A percentile compares a stretch with the other conserved stretches of the same genome.
Conservation (phyloP, 805 yeast genomes). For the Huiozyma naganishii region DNA sequence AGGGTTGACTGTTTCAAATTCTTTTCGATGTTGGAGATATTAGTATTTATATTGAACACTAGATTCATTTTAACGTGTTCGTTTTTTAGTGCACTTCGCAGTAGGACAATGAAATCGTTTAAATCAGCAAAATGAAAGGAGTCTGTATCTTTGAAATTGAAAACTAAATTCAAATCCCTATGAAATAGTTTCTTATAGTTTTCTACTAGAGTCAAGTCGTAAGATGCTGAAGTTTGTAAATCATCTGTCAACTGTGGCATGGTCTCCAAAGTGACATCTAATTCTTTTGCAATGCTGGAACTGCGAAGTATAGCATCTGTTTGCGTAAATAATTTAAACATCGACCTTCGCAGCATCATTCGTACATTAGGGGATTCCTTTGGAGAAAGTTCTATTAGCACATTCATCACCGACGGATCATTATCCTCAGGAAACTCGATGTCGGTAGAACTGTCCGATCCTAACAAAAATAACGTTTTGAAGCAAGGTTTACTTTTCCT, state of each 20-base stretch:
- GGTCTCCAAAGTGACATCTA: slow-evolving; percentile 3
- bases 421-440: slow-evolving; percentile 25
- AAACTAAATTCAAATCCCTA: slow-evolving; percentile 19
- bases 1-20: slow-evolving; percentile 24
- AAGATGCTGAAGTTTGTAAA: slow-evolving; percentile 14
- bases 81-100: slow-evolving; percentile 20
- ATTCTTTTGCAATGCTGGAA: background rate
- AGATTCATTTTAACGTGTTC: slow-evolving; percentile 19
- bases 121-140: slow-evolving; percentile 20
- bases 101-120: slow-evolving; percentile 20
- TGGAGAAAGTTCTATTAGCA: slow-evolving; percentile 28
- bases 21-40: slow-evolving; percentile 25
- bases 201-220: slow-evolving; percentile 25
- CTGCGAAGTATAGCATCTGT: slow-evolving; percentile 12
- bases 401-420: slow-evolving; percentile 12
- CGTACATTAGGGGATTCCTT: slow-evolving; percentile 31
- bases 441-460: slow-evolving; percentile 35
- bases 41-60: slow-evolving; percentile 26
- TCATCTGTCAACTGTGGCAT: slow-evolving; percentile 2
- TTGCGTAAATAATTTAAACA: slow-evolving; percentile 23
- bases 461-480: slow-evolving; percentile 32
- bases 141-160: slow-evolving; percentile 27
- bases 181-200: slow-evolving; percentile 21
- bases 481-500: slow-evolving; percentile 10
- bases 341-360: slow-evolving; percentile 27